These are phyloP conservation scores for Diaporthe helianthi DNA, from an alignment of 2,329 filamentous ascomycete genomes.

Conservation along the genomic window DNA sequence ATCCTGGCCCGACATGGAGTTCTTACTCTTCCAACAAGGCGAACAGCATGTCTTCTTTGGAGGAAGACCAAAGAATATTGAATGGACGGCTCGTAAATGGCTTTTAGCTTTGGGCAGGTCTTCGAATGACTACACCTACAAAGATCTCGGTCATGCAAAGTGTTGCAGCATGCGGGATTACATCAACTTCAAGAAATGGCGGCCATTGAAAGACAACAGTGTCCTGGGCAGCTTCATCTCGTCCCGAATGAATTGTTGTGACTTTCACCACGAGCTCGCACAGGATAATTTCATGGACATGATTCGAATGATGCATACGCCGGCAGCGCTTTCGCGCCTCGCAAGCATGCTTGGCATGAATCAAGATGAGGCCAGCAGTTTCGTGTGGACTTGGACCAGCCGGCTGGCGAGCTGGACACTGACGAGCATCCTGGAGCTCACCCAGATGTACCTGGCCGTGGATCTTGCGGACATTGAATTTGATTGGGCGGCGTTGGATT, in stretches of 20 bases:
- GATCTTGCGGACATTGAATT: conserved; percentile 23
- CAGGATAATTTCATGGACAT: conserved; percentile 13
- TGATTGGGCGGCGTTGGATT: conserved; percentile 4
- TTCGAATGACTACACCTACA: neutral
- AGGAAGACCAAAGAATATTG: neutral
- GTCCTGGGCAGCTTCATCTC: neutral
- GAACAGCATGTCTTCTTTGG: conserved; percentile 2
- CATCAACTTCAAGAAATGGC: conserved; percentile 4
- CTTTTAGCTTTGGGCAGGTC: conserved; percentile 8
- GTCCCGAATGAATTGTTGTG: conserved; percentile 8
- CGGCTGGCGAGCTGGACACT: conserved; percentile 19
- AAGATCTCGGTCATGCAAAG: neutral
- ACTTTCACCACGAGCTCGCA: neutral
- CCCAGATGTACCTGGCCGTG: conserved; percentile 23
- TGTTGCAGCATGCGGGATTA: neutral
- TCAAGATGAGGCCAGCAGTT: neutral
- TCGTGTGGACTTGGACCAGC: conserved; percentile 18
- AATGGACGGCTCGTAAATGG: conserved; percentile 12
- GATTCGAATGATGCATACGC: conserved; percentile 5
- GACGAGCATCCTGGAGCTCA: conserved; percentile 17
- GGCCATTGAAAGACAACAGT: conserved; percentile 17
- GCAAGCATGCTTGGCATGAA: neutral
- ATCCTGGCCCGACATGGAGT: conserved; percentile 11
- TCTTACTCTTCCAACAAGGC: neutral
- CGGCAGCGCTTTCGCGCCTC: neutral